Base-by-base conservation (phyloP, 2,329 filamentous ascomycete species). In the Aspergillus tanneri region DNA sequence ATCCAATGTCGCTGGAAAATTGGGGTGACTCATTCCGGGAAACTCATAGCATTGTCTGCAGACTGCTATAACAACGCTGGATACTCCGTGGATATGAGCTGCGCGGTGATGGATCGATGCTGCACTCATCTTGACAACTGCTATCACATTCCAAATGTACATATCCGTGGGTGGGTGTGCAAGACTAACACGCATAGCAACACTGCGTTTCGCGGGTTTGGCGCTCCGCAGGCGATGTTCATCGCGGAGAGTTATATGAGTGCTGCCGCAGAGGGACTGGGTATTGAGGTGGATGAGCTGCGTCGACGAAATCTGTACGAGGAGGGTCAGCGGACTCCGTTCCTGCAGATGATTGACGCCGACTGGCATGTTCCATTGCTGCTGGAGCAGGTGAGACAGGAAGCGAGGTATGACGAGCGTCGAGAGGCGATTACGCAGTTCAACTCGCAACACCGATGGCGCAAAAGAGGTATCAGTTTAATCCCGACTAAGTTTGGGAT, bases 1-100 rank as follows among this genome's bases (percentile, higher is more conserved):
- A 92, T 95, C 77, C 74, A 93, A 5, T 83, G 79, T 8, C 77
- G 80, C 48, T 95, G 90, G 87, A 93, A 51, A 23, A 46, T 60
- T 3, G 58, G 56, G 1, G 51, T 56, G n/a, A 54, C 44, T 24
- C 34, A 44, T 5, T 41, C 50, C 21, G 58, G 58, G 3, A 59
- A 43, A 6, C 39, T 60, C 0, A 21, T 54, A 4, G 52, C 44
- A 3, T 34, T 55, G 2, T 24, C 37, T 10, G 53, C 53, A 2
- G 57, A 61, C 38, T 49, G 48, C 8, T 62, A 61, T 28, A 54
- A 54, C 24, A 62, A 62, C 23, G 59, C 53, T 1, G 59, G 59
- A 0, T 60, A 39, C 30, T 56, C 53, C 0, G 19, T 55, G 1
- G 59, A 62, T 36, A 57, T 62, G 57, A 58, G 55, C 34, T 38